Evolutionary conservation across 2,329 filamentous ascomycete species (phyloP).

Genomic region (Diplodia mutila): DNA sequence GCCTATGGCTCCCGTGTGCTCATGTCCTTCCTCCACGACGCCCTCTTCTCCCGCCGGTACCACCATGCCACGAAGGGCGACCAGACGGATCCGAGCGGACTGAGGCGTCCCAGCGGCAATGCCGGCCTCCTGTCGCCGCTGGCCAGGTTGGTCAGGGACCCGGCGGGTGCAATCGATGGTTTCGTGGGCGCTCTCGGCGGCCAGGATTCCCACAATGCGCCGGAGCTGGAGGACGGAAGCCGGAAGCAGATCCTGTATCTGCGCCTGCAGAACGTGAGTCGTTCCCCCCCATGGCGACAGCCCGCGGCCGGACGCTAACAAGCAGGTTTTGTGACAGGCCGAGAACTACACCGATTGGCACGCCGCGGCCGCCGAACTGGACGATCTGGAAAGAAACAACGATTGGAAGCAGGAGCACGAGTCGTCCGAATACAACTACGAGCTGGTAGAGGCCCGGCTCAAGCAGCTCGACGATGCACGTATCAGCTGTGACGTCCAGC

Average conservation of each 20-base stretch:
- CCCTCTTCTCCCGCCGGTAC: conserved; percentile 23
- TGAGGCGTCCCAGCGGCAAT: conserved; percentile 25
- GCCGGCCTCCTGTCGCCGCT: conserved; percentile 41
- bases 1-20: conserved; percentile 22
- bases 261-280: conserved; percentile 67
- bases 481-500: conserved; percentile 69
- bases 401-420: conserved; percentile 74
- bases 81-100: neutral
- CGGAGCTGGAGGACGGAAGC: conserved; percentile 33
- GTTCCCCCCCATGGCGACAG: neutral
- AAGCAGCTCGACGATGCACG: conserved; percentile 75
- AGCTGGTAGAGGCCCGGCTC: conserved; percentile 70
- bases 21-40: conserved; percentile 27
- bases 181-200: conserved; percentile 46
- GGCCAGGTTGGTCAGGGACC: conserved; percentile 41
- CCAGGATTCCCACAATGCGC: neutral
- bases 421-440: conserved; percentile 72
- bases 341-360: conserved; percentile 74
- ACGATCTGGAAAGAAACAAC: conserved; percentile 78
- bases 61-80: neutral
- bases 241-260: conserved; percentile 65
- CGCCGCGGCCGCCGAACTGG: conserved; percentile 73
- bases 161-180: conserved; percentile 34
- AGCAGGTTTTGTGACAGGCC: conserved; percentile 55
- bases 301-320: conserved; percentile 25